phyloP scores from a whole-genome alignment of 129 eudicot species.

The Flaveria ramosissima region DNA sequence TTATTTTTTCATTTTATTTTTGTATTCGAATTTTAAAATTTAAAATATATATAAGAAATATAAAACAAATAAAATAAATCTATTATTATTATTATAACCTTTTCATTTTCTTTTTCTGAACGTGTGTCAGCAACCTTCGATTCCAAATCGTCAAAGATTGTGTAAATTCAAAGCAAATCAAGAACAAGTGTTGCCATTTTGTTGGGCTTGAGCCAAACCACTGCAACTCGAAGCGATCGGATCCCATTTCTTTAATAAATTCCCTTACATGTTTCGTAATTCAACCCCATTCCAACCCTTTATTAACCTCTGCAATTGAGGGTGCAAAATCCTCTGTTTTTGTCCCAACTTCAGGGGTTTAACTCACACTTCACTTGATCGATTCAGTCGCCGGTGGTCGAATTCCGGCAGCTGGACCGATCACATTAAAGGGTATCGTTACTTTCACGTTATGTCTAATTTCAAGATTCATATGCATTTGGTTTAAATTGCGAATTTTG shows the following conservation, averaged over 20 bases:
- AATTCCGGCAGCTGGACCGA: not conserved
- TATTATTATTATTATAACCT: not conserved
- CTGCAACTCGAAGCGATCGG: not conserved
- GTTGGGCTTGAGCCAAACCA: not conserved
- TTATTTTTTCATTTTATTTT: no score
- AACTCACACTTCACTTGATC: not conserved
- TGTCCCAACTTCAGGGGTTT: not conserved
- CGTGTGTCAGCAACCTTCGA: not conserved
- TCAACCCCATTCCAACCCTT: constrained; percentile 5
- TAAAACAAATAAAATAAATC: no score
- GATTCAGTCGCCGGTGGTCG: not conserved
- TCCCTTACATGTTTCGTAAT: not conserved
- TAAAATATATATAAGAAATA: no score
- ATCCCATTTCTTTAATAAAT: not conserved
- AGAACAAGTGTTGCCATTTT: constrained; percentile 12
- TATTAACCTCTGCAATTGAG: not conserved
- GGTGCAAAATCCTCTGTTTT: not conserved
- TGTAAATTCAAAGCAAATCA: constrained; percentile 16
- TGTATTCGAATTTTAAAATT: no score
- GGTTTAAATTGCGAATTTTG: no score
- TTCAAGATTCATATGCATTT: no score
- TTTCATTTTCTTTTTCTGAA: not conserved
- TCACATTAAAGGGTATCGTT: not conserved
- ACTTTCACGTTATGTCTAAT: no score
- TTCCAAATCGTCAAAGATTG: constrained; percentile 5